Base-by-base conservation (phyloP, 2,329 filamentous ascomycete genomes). In the Epichloe typhina region DNA sequence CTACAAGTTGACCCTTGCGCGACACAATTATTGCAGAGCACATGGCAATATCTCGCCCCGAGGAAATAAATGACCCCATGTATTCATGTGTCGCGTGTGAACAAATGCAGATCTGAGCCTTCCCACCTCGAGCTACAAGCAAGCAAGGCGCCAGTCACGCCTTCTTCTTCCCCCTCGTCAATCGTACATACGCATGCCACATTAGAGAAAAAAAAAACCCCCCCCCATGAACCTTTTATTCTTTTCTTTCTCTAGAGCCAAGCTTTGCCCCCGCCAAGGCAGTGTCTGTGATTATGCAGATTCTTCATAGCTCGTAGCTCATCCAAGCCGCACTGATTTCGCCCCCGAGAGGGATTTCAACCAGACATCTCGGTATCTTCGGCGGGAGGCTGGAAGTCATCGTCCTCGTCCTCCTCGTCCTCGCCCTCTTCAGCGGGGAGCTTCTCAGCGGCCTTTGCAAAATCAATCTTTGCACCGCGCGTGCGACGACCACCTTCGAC, bases 401-500 rank as follows among this genome's bases (percentile, higher is more conserved):
- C 83, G 44, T 86, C 86, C 0, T 93, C 86, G 43, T 89, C 88
- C 33, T 91, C 83, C 13, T 88, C 86, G 5, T 90, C 86, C n/a
- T 82, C 45, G 6, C 26, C 26, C 26, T 31, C 26, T 31, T 38
- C 79, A 56, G 75, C 79, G 45, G 79, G 81, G 60, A 86, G 79
- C 68, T 95, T 82, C 69, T 86, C 77, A 26, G 88, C 88, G 19
- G 90, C 90, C 74, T 95, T 89, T 62, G 86, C 85, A 71, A 88
- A 97, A 76, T 97, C 88, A 66, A 97, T 96, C 63, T 83, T 78
- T 69, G 88, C 87, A 64, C 90, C 90, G 63, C 91, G 91, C 56
- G 91, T 97, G 69, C 93, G 91, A 61, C 83, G 80, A 56, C 84
- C 84, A 57, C 76, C 78, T 53, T 72, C 67, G 64, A 97, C 82